A percentile compares a stretch with the other conserved stretches of the same genome.
Evolutionary conservation across 2,329 filamentous ascomycete species (phyloP).

Genomic region (Ceratocystis cacaofunesta): DNA sequence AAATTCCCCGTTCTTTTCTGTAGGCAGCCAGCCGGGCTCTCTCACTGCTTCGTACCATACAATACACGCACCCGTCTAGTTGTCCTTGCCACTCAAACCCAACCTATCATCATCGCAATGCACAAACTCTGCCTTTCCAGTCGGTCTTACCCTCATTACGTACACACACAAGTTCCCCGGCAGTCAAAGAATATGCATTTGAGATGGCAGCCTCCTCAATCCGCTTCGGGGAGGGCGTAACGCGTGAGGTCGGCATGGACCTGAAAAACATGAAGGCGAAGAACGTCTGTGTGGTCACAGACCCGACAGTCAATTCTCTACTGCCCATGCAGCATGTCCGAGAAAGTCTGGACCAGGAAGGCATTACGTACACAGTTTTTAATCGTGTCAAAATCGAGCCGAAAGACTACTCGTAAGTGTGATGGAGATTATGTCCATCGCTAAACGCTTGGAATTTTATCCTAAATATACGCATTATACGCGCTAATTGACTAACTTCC

Average conservation of each 20-base stretch:
- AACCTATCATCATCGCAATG: conserved; percentile 50
- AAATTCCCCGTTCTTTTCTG: not conserved
- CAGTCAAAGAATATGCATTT: conserved; percentile 77
- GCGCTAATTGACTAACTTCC: not conserved
- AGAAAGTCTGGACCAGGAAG: conserved; percentile 63
- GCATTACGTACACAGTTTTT: conserved; percentile 67
- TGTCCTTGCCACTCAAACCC: conserved; percentile 93
- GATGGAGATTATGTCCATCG: conserved; percentile 22
- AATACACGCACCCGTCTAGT: conserved; percentile 71
- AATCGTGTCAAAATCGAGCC: conserved; percentile 74
- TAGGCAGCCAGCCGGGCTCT: conserved; percentile 49
- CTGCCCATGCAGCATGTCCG: conserved; percentile 81
- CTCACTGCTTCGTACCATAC: conserved; percentile 72
- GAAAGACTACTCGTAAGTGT: conserved; percentile 66
- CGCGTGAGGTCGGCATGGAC: conserved; percentile 96
- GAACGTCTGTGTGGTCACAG: conserved; percentile 84
- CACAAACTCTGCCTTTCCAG: conserved; percentile 23
- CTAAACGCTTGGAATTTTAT: not conserved
- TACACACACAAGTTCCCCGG: conserved; percentile 51
- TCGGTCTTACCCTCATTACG: conserved; percentile 19
- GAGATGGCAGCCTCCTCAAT: conserved; percentile 96
- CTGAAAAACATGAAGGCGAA: conserved; percentile 79
- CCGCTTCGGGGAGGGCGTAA: conserved; percentile 82
- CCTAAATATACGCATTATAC: not conserved
- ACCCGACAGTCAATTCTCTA: conserved; percentile 64